Percentiles rank a stretch among this genome's conserved stretches.
Evolutionary conservation across 208 protist genomes (phyloP).

Genomic region (Lotmaria passim): DNA sequence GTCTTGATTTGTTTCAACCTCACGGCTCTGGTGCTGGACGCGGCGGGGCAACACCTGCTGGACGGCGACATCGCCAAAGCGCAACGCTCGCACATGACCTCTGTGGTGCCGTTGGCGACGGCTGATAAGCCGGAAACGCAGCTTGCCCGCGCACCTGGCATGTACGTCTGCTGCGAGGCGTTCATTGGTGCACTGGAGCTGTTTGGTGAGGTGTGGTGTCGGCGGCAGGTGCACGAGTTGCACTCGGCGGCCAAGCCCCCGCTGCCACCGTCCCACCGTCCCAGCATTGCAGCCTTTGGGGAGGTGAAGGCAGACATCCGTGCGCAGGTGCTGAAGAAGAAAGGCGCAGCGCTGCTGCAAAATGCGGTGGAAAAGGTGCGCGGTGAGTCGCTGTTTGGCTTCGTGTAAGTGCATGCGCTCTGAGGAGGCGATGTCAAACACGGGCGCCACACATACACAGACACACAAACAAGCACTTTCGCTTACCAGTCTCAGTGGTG

Average conservation of each 20-base stretch:
- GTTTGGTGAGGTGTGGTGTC: slow-evolving; percentile 33
- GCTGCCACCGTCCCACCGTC: slow-evolving; percentile 5
- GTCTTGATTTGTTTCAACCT: slow-evolving; percentile 82
- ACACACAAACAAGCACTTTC: slow-evolving; percentile 11
- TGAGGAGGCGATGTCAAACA: background rate
- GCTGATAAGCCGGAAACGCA: background rate
- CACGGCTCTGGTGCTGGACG: slow-evolving; percentile 60
- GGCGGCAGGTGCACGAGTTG: background rate
- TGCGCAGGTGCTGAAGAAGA: slow-evolving; percentile 23
- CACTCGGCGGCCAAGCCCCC: too few species aligned
- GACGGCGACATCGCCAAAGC: slow-evolving; percentile 23
- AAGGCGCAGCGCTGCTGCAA: slow-evolving; percentile 16
- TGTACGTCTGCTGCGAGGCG: slow-evolving; percentile 33
- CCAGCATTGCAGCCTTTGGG: slow-evolving; percentile 39
- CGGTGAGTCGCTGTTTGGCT: slow-evolving; percentile 5
- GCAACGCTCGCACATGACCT: background rate
- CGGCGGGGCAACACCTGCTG: slow-evolving; percentile 34
- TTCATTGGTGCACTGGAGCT: slow-evolving; percentile 32
- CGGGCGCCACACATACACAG: too few species aligned
- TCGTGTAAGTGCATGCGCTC: background rate
- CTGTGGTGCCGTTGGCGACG: slow-evolving; percentile 8
- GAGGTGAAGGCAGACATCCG: slow-evolving; percentile 28
- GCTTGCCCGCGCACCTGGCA: slow-evolving; percentile 18
- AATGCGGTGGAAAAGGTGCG: slow-evolving; percentile 27
- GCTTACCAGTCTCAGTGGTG: too few species aligned